Evolutionary conservation across 2,329 filamentous ascomycete species (phyloP), one percentile per base, ranked within the genome.

Genomic region (Xylaria sp.): DNA sequence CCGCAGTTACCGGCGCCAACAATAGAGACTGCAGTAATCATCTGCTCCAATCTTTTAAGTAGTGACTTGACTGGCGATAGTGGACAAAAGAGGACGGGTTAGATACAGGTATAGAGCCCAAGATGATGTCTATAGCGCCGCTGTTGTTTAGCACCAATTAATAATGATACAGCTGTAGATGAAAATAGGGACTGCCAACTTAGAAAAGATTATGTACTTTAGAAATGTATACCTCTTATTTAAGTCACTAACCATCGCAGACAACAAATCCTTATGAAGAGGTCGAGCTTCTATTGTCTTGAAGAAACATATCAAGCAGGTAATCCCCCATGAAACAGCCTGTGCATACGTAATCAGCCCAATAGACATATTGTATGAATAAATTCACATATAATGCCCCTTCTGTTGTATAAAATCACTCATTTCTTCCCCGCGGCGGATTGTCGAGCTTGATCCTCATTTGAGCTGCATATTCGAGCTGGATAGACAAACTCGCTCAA

Each of bases 11-110:
- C 68, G 31, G 53, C 53, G 5, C 68, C 68, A 29, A 70, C 17
- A 7, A 70, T 60, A 1, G 68, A 66, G 17, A 70, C 53, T 5
- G 67, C 64, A 33, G 44, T 61, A 36, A 69, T 67, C 67, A 64
- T 69, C 1, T 44, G 58, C 15, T n/a, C 3, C n/a, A 31, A 29
- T 36, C 17, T 29, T 4, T 49, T 10, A 38, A 9, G 20, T 38
- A 9, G 20, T 36, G 25, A 59, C 31, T 47, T 4, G 25, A 13
- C 10, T 31, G 22, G 20, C 2, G 20, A 13, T 49, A 13, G 45
- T 33, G n/a, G 38, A n/a, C 15, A 51, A 31, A 4, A 4, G 17
- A 20, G 13, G 13, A 45, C n/a, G 3, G 45, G 22, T 27, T 25
- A 36, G 5, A 27, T 45, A 44, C 10, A 20, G n/a, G 9, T 53